Percentiles rank a stretch among this genome's conserved stretches.
Conservation (phyloP, 768 basidiomycete genomes). For the Hirschioporus abietinus region DNA sequence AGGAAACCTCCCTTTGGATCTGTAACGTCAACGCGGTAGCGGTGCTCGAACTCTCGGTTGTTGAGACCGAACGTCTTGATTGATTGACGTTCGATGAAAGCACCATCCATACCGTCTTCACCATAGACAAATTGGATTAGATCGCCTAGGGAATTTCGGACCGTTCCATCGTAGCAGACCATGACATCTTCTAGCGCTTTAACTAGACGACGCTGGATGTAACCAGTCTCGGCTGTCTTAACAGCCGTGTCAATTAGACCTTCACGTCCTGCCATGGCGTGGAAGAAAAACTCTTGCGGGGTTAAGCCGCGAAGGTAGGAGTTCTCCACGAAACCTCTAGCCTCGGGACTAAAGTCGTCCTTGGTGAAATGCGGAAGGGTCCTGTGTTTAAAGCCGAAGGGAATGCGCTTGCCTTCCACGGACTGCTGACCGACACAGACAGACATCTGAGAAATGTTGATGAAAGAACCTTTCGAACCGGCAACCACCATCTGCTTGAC, state of each 20-base stretch:
- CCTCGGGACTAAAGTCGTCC: constrained; percentile 97
- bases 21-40: constrained; percentile 93
- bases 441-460: constrained; percentile 99
- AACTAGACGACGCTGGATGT: constrained; percentile 96
- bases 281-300: constrained; percentile 99
- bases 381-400: constrained; percentile 96
- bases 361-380: constrained; percentile 97
- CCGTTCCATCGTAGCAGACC: constrained; percentile 97
- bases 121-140: constrained; percentile 96
- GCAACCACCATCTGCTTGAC: constrained; percentile 99
- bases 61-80: constrained; percentile 85
- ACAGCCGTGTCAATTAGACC: constrained; percentile 99
- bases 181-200: constrained; percentile 97
- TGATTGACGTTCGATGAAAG: constrained; percentile 92
- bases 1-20: constrained; percentile 78
- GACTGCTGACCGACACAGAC: constrained; percentile 98
- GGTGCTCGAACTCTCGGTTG: constrained; percentile 79
- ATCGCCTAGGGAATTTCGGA: constrained; percentile 94
- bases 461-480: constrained; percentile 97
- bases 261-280: constrained; percentile 99
- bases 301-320: constrained; percentile 95
- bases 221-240: constrained; percentile 99
- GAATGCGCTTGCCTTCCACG: constrained; percentile 97
- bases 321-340: constrained; percentile 98
- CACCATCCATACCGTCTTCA: constrained; percentile 98